These are phyloP conservation scores for Starmerella floricola DNA, from an alignment of 805 yeast species.

Conservation along the genomic window DNA sequence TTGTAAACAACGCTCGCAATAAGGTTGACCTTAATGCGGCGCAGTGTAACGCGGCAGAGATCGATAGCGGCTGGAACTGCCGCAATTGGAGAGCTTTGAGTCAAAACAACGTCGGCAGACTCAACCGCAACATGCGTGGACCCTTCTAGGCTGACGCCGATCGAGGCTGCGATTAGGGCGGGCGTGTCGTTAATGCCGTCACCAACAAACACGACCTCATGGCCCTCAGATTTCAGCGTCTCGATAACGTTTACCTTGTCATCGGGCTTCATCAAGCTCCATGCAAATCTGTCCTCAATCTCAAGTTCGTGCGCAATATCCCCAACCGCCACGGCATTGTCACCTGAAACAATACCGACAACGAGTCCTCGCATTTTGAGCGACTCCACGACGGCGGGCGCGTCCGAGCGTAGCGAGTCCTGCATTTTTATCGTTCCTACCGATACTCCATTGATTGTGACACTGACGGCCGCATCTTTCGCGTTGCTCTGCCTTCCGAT, in stretches of 20 bases:
- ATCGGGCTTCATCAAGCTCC: constrained; percentile 64
- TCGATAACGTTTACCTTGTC: constrained; percentile 60
- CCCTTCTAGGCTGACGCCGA: constrained; percentile 83
- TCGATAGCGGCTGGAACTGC: constrained; percentile 44
- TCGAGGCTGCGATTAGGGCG: constrained; percentile 74
- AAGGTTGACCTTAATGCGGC: constrained; percentile 68
- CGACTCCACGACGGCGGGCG: constrained; percentile 46
- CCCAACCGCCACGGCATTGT: constrained; percentile 48
- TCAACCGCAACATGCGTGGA: constrained; percentile 96
- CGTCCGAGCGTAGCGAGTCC: constrained; percentile 58
- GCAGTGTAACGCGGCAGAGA: constrained; percentile 57
- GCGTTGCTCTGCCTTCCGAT: constrained; percentile 40
- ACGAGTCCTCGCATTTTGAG: constrained; percentile 42
- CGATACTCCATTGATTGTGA: constrained; percentile 46
- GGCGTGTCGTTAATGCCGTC: constrained; percentile 99
- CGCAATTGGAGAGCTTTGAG: constrained; percentile 27
- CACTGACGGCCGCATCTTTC: constrained; percentile 40
- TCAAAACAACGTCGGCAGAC: constrained; percentile 82
- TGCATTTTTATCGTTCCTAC: constrained; percentile 55
- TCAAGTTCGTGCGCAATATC: constrained; percentile 57
- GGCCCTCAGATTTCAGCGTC: constrained; percentile 36
- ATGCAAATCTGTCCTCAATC: constrained; percentile 50
- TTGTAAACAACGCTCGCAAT: constrained; percentile 81
- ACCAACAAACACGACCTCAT: constrained; percentile 74
- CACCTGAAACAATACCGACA: constrained; percentile 88